These are phyloP conservation scores for Lumnitzera littorea DNA, from an alignment of 345 rosid species.

Conservation along the genomic window DNA sequence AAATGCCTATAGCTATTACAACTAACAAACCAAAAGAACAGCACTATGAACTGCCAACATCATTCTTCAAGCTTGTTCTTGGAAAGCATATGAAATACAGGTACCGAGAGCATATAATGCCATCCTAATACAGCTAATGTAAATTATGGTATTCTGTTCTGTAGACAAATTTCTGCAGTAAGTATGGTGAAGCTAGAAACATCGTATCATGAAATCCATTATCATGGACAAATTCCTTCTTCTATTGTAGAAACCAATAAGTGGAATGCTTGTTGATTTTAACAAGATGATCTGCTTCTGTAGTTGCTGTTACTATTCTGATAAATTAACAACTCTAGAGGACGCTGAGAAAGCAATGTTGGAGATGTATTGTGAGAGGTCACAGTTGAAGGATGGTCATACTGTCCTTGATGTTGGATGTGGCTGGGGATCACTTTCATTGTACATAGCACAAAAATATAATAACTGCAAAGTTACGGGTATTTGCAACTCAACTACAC, in stretches of 20 bases:
- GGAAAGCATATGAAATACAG: constrained; percentile 76
- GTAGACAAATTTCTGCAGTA: not conserved
- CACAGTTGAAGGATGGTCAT: constrained; percentile 63
- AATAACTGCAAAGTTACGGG: constrained; percentile 67
- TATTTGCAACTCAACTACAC: constrained; percentile 76
- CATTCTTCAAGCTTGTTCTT: constrained; percentile 79
- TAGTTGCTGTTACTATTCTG: constrained; percentile 74
- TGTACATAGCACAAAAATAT: constrained; percentile 62
- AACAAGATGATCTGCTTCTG: constrained; percentile 2
- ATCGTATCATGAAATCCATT: too few relatives aligned
- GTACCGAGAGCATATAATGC: constrained; percentile 10
- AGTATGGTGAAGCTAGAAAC: too few relatives aligned
- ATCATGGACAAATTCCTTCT: not conserved
- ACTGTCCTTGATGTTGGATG: constrained; percentile 80
- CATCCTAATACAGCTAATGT: not conserved
- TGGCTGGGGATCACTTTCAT: constrained; percentile 86
- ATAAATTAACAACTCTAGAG: constrained; percentile 45
- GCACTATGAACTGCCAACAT: constrained; percentile 78
- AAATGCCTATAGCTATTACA: constrained; percentile 74
- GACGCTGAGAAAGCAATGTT: constrained; percentile 79
- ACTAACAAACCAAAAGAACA: constrained; percentile 65
- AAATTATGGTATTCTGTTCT: not conserved
- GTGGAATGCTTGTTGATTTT: not conserved
- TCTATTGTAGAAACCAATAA: not conserved
- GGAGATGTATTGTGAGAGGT: constrained; percentile 66